Base-by-base conservation (phyloP, 2,329 filamentous ascomycete species). In the Colletotrichum plurivorum region DNA sequence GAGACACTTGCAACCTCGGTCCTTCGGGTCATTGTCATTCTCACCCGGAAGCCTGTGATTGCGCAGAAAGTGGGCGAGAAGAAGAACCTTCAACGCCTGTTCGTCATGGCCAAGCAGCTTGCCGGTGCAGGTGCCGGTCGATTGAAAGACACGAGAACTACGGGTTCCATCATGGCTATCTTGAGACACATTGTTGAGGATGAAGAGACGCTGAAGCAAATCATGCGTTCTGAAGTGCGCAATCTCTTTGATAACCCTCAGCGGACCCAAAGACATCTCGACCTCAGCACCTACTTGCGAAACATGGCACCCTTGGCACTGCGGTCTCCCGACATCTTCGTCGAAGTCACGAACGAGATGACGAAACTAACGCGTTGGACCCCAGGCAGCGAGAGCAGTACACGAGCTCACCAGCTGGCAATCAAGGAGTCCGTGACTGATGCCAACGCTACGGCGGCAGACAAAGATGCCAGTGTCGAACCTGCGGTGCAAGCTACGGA, bases 151-250 rank as follows among this genome's bases (percentile, higher is more conserved):
- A 84, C 83, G 2, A 84, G 83, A 61, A 81, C 89, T 46, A 83
- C 84, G 3, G 79, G 84, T 22, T 88, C 92, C 66, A 92, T 97
- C 75, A 92, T 98, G 87, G 88, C 95, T 13, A 92, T 98, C 60
- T 84, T 99, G 51, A 91, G 97, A 48, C 96, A 99, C 76, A 92
- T 99, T 72, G 89, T 98, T 62, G 96, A 99, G 80, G 97, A 99
- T 76, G 94, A 97, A 57, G 92, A 94, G 18, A 96, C 92, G 2
- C 88, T 98, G 69, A 94, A 93, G 73, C 94, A 98, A 77, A 91
- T 97, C 69, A 98, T 99, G 93, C 89, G 92, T 59, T 92, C 91
- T 31, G 95, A 98, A 77, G 97, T 99, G 74, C 90, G 91, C 72
- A 84, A 88, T n/a, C 90, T 89, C 75, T 93, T 98, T 73, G 90